Evolutionary conservation across 2,329 filamentous ascomycete species (phyloP).

Genomic region (Didymella pinodella): DNA sequence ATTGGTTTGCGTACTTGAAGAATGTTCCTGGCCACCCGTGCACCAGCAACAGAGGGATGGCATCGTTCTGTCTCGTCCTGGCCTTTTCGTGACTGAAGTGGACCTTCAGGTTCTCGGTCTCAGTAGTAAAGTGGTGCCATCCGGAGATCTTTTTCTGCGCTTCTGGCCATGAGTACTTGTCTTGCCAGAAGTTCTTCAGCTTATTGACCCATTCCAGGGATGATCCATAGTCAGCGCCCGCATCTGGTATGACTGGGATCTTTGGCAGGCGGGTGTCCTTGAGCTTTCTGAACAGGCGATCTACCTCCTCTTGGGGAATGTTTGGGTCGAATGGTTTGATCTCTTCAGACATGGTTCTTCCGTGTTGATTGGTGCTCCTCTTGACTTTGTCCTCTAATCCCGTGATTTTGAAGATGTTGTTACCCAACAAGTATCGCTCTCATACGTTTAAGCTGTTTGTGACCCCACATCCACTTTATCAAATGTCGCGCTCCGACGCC

Average conservation of each 20-base stretch:
- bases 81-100: slow-evolving; percentile 53
- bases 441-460: neutral
- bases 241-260: slow-evolving; percentile 47
- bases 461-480: slow-evolving; percentile 7
- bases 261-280: slow-evolving; percentile 45
- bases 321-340: slow-evolving; percentile 46
- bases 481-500: slow-evolving; percentile 8
- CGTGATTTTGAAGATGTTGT: neutral
- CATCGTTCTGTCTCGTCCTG: slow-evolving; percentile 39
- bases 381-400: neutral
- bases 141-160: slow-evolving; percentile 45
- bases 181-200: slow-evolving; percentile 46
- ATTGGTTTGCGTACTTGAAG: slow-evolving; percentile 46
- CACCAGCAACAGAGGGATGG: slow-evolving; percentile 53
- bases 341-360: slow-evolving; percentile 27
- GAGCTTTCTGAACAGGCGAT: slow-evolving; percentile 48
- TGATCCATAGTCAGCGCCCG: slow-evolving; percentile 47
- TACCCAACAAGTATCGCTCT: too few relatives aligned
- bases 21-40: slow-evolving; percentile 59
- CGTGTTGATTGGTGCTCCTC: neutral
- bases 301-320: slow-evolving; percentile 48
- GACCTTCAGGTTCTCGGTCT: slow-evolving; percentile 47
- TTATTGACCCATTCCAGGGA: slow-evolving; percentile 46
- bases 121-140: slow-evolving; percentile 48
- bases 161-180: slow-evolving; percentile 46